Evolutionary conservation across 2,329 filamentous ascomycete genomes (phyloP).

Genomic region (Lasiodiplodia sp.): DNA sequence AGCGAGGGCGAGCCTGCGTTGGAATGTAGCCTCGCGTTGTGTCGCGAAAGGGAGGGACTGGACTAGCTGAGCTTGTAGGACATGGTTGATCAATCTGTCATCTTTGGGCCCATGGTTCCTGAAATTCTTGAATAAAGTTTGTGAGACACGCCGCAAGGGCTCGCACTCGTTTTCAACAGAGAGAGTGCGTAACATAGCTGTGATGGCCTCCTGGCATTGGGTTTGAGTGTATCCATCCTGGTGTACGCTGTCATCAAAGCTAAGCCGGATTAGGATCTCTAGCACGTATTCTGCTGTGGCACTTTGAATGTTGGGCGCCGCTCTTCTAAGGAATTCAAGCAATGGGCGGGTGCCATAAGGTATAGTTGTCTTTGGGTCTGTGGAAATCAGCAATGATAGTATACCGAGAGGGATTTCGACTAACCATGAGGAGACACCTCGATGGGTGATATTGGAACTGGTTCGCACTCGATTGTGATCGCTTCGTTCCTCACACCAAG

Average conservation of each 20-base stretch:
- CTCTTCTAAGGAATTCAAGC: constrained; percentile 36
- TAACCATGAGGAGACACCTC: constrained; percentile 13
- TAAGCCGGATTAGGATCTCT: constrained; percentile 27
- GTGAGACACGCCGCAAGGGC: background rate
- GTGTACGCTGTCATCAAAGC: constrained; percentile 30
- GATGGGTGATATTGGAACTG: background rate
- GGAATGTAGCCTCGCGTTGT: constrained; percentile 64
- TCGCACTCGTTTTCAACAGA: background rate
- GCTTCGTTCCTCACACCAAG: constrained; percentile 10
- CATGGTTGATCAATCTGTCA: constrained; percentile 45
- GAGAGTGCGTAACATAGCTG: constrained; percentile 32
- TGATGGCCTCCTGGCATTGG: constrained; percentile 12
- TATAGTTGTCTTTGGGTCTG: constrained; percentile 31
- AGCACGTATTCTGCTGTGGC: constrained; percentile 14
- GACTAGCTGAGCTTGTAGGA: constrained; percentile 66
- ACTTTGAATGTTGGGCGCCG: constrained; percentile 33
- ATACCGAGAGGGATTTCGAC: background rate
- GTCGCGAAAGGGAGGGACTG: constrained; percentile 64
- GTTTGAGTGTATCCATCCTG: constrained; percentile 11
- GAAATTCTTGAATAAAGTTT: constrained; percentile 40
- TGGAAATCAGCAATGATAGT: constrained; percentile 1
- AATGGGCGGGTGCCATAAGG: constrained; percentile 39
- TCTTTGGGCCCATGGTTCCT: constrained; percentile 38
- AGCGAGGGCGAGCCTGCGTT: constrained; percentile 70
- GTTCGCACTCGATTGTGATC: background rate